Percentiles rank a stretch among this genome's conserved stretches.
Evolutionary conservation across 1,284 basidiomycete genomes (phyloP).

Genomic region (Cryptococcus sp.): DNA sequence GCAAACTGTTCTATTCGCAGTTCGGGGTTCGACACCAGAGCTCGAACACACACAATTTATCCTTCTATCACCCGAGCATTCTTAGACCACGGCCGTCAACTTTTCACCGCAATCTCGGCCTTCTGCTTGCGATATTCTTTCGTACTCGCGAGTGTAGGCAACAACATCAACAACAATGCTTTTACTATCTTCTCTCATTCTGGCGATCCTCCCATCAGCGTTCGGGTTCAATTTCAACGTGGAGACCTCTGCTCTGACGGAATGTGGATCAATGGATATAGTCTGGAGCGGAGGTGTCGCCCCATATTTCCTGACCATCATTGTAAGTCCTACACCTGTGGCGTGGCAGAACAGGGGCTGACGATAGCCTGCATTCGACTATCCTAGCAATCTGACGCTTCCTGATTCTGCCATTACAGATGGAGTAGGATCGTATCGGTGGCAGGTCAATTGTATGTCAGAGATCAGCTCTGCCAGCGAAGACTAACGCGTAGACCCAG

Average conservation of each 20-base stretch:
- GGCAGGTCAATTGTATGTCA: conserved; percentile 35
- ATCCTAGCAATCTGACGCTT: conserved; percentile 30
- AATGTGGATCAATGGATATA: conserved; percentile 26
- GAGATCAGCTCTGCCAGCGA: not conserved
- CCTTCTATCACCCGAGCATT: too few relatives aligned
- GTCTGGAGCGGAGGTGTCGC: conserved; percentile 26
- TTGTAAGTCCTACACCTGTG: conserved; percentile 18
- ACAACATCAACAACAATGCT: not conserved
- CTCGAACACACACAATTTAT: too few relatives aligned
- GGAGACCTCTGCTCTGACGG: not conserved
- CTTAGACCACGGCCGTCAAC: too few relatives aligned
- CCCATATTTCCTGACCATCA: conserved; percentile 30
- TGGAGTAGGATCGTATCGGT: conserved; percentile 19
- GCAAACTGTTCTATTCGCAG: too few relatives aligned
- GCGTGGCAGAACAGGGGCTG: not conserved
- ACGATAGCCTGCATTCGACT: conserved; percentile 34
- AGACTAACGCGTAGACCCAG: conserved; percentile 20
- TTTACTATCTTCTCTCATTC: not conserved
- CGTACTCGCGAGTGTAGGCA: too few relatives aligned
- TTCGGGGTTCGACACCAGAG: too few relatives aligned
- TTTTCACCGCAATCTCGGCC: too few relatives aligned
- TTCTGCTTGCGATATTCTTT: too few relatives aligned
- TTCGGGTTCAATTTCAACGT: not conserved
- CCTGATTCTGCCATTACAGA: conserved; percentile 21
- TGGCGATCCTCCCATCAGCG: not conserved